Evolutionary conservation across 1,284 basidiomycete genomes (phyloP), one percentile per base, ranked within the genome.

Genomic region (Fistulina hepatica): DNA sequence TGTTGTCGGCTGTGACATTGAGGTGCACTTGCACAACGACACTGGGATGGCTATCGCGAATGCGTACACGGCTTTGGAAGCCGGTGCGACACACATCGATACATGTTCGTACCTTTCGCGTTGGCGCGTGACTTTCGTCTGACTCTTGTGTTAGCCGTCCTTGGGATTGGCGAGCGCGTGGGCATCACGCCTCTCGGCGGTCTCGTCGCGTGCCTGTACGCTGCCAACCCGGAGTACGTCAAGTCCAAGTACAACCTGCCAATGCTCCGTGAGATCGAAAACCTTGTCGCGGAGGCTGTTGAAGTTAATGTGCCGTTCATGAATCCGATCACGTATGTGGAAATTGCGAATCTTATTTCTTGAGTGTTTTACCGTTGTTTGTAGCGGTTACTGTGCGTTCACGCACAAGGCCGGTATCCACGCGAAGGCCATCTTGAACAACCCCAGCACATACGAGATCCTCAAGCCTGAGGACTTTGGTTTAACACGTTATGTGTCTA

Each of bases 321-420:
- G 78, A 94, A 95, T 62, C 84, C 84, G 22, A 82, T 88, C 55
- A 88, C 84, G 80, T 86, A 61, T 34, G 71, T 64, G 44, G 13
- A 21, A 27, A 24, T 36, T 25, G 42, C n/a, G 20, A 25, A 11
- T 35, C 23, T 17, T 33, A 7, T 36, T 26, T 40, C 17, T 21
- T 35, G 22, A 33, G 16, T 21, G 19, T 6, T 37, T 23, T 23
- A 39, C 43, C 20, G 44, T 20, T 12, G n/a, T 25, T 34, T 42
- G 12, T 45, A 84, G 82, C 40, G 95, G 95, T 21, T 98, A 97
- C 68, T 98, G 95, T 58, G 95, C 95, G 13, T 99, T 99, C 69
- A 99, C 95, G 19, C 95, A 98, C 81, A 98, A 99, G 81, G 95
- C 95, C 21, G 95, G 95, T 61, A 99, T 99, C 51, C 95, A 99